Conservation (phyloP, 2,329 filamentous ascomycete species). For the Aspergillus pseudonomiae region DNA sequence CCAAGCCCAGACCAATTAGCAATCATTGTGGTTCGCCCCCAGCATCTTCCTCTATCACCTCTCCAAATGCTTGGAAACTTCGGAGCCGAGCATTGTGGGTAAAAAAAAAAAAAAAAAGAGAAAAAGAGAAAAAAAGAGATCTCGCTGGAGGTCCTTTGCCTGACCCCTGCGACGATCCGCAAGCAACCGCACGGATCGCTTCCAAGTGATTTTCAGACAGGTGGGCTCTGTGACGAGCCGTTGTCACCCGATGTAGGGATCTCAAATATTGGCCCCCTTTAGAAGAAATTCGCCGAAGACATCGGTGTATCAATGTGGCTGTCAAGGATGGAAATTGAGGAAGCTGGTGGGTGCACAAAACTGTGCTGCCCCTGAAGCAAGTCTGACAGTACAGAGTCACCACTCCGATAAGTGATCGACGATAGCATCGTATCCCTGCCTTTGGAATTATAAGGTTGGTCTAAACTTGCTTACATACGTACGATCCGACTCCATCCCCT, state of each 20-base stretch:
- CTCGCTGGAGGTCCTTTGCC: background rate
- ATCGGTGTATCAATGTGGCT: background rate
- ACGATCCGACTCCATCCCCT: conserved; percentile 5
- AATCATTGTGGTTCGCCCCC: conserved; percentile 5
- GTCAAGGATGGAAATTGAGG: background rate
- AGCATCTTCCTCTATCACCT: background rate
- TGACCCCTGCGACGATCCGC: conserved; percentile 18
- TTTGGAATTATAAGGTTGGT: conserved; percentile 11
- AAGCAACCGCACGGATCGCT: conserved; percentile 21
- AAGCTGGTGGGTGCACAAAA: background rate
- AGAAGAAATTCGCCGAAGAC: conserved; percentile 14
- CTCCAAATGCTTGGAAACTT: background rate
- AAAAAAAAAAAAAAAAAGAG: background rate
- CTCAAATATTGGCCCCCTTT: conserved; percentile 29
- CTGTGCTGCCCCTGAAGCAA: conserved; percentile 7
- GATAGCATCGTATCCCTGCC: conserved; percentile 13
- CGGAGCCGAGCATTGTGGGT: background rate
- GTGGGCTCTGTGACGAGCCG: conserved; percentile 29
- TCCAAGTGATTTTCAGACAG: conserved; percentile 17
- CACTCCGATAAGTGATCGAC: background rate
- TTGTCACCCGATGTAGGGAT: conserved; percentile 21
- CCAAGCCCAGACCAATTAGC: conserved; percentile 20
- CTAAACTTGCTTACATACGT: conserved; percentile 5
- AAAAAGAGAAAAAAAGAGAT: background rate
- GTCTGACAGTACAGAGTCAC: background rate